Conservation (phyloP, 2,329 filamentous ascomycete genomes). For the Aspergillus nomiae region DNA sequence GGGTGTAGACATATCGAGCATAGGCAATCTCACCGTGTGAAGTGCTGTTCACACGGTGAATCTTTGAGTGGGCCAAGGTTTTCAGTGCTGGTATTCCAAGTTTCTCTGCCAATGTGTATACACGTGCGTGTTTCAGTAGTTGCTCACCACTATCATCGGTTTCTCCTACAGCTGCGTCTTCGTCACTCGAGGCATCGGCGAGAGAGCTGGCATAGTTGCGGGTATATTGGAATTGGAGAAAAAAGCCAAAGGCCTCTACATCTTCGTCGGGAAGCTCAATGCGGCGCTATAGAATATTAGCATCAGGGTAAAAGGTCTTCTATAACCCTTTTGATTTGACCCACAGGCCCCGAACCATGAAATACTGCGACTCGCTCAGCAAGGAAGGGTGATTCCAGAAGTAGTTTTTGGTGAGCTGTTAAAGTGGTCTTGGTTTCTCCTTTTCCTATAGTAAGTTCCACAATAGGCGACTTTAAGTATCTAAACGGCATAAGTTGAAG, state of each 20-base stretch:
- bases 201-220: conserved; percentile 77
- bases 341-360: conserved; percentile 61
- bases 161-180: conserved; percentile 64
- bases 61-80: conserved; percentile 80
- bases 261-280: conserved; percentile 70
- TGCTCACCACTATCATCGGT: conserved; percentile 79
- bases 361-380: conserved; percentile 64
- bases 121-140: conserved; percentile 82
- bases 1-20: conserved; percentile 84
- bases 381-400: conserved; percentile 76
- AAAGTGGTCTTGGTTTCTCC: conserved; percentile 65
- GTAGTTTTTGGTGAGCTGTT: conserved; percentile 76
- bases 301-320: neutral
- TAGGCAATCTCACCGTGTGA: conserved; percentile 90
- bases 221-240: conserved; percentile 82
- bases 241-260: conserved; percentile 73
- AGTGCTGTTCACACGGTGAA: conserved; percentile 85
- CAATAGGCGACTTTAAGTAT: conserved; percentile 69
- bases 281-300: conserved; percentile 54
- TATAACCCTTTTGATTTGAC: conserved; percentile 29
- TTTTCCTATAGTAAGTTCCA: conserved; percentile 66
- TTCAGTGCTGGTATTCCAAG: conserved; percentile 70
- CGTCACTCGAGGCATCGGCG: conserved; percentile 61
- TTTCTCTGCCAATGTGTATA: conserved; percentile 86
- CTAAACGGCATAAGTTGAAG: conserved; percentile 22